Conservation (phyloP, 2,329 filamentous ascomycete genomes). For the Fusarium brachygibbosum region DNA sequence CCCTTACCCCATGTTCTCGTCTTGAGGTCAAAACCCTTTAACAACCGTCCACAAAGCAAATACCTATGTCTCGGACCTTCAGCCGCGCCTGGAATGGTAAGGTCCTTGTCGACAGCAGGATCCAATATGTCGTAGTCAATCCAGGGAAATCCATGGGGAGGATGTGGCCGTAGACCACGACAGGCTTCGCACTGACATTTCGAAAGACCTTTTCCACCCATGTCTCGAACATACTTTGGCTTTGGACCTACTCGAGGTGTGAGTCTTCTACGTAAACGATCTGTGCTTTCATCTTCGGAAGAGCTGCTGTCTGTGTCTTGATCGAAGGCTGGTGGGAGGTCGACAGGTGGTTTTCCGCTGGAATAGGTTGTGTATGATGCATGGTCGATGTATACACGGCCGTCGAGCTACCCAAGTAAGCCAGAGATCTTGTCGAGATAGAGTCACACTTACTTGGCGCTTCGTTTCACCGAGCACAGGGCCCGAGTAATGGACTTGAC, state of each 20-base stretch:
- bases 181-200: not conserved
- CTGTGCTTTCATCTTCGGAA: not conserved
- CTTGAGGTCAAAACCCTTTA: not conserved
- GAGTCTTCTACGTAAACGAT: not conserved
- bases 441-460: not conserved
- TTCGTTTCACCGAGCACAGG: not conserved
- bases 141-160: not conserved
- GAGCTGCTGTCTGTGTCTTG: not conserved
- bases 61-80: not conserved
- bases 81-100: not conserved
- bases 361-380: not conserved
- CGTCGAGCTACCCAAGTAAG: not conserved
- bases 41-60: not conserved
- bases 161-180: not conserved
- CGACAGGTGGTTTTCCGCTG: not conserved
- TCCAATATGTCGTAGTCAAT: not conserved
- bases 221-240: not conserved
- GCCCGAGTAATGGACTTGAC: not conserved
- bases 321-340: rapidly evolving
- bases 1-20: not conserved
- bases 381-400: not conserved
- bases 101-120: not conserved
- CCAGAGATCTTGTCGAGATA: rapidly evolving
- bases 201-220: not conserved
- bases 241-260: not conserved